Conservation (phyloP, 2,329 filamentous ascomycete genomes). For the Verticillium zaregamsianum region DNA sequence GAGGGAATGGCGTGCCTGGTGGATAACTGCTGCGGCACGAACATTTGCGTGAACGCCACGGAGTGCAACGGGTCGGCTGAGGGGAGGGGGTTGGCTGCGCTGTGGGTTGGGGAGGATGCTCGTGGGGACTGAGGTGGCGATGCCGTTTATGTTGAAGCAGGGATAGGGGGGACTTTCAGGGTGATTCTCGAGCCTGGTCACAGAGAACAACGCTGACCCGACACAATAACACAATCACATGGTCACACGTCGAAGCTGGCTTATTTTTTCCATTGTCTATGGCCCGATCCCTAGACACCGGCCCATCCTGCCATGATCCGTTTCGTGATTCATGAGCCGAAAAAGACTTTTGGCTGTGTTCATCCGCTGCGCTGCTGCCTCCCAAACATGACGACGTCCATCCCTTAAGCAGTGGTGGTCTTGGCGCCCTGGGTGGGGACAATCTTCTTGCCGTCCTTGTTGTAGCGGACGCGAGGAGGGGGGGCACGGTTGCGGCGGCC, state of each 20-base stretch:
- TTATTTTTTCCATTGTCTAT: neutral
- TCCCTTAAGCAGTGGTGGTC: slow-evolving; percentile 28
- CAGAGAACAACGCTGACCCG: too few species aligned
- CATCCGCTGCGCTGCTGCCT: slow-evolving; percentile 2
- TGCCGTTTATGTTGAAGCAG: neutral
- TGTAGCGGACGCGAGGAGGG: slow-evolving; percentile 96
- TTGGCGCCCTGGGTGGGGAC: slow-evolving; percentile 77
- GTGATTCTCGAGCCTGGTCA: too few species aligned
- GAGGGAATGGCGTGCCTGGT: slow-evolving; percentile 6
- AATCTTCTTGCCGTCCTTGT: slow-evolving; percentile 99
- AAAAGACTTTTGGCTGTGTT: slow-evolving; percentile 3
- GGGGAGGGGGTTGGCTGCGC: neutral
- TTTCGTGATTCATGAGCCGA: slow-evolving; percentile 4
- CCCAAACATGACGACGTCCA: neutral
- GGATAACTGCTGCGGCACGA: slow-evolving; percentile 9
- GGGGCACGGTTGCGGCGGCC: slow-evolving; percentile 99
- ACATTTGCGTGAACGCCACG: slow-evolving; percentile 12
- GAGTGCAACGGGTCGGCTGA: slow-evolving; percentile 8
- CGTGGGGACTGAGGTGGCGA: neutral
- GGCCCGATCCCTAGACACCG: slow-evolving; percentile 5
- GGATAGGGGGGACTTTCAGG: neutral
- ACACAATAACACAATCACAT: neutral
- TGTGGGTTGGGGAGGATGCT: neutral
- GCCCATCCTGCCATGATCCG: slow-evolving; percentile 5
- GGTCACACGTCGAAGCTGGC: neutral